Percentiles rank a stretch among this genome's conserved stretches.
Evolutionary conservation across 2,329 filamentous ascomycete species (phyloP).

Genomic region (Blastomyces silverae): DNA sequence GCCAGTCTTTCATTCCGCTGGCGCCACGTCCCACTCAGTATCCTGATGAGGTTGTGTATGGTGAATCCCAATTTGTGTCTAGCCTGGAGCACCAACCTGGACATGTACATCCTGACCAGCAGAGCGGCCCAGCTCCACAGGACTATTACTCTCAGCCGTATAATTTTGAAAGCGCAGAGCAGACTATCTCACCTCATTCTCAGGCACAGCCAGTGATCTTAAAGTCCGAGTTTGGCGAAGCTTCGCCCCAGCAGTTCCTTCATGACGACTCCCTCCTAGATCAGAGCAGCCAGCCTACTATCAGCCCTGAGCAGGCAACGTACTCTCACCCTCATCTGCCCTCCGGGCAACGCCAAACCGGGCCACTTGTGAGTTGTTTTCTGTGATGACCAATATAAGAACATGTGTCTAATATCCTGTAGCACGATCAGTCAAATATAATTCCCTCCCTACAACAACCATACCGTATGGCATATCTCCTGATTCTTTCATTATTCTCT

Average conservation of each 20-base stretch:
- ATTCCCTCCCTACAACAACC: background rate
- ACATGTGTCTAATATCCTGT: constrained; percentile 5
- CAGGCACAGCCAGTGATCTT: background rate
- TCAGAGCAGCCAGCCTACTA: background rate
- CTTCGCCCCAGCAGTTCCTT: background rate
- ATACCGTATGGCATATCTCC: constrained; percentile 1
- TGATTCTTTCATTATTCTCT: background rate
- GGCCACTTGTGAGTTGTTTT: constrained; percentile 17
- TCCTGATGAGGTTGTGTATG: background rate
- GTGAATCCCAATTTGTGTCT: constrained; percentile 9
- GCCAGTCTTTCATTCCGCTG: constrained; percentile 20
- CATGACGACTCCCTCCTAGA: background rate
- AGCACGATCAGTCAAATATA: constrained; percentile 2
- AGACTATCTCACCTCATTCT: background rate
- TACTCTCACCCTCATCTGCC: constrained; percentile 12
- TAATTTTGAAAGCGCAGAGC: background rate
- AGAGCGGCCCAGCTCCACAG: background rate
- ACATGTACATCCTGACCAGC: background rate
- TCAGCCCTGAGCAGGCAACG: background rate
- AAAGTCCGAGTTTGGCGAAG: background rate
- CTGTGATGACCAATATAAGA: background rate
- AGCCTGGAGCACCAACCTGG: constrained; percentile 11
- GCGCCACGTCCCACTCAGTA: constrained; percentile 20
- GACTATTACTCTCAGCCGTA: constrained; percentile 4
- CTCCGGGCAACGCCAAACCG: constrained; percentile 13